Evolutionary conservation across 805 yeast species (phyloP).

Genomic region (Starmera pachycereana): DNA sequence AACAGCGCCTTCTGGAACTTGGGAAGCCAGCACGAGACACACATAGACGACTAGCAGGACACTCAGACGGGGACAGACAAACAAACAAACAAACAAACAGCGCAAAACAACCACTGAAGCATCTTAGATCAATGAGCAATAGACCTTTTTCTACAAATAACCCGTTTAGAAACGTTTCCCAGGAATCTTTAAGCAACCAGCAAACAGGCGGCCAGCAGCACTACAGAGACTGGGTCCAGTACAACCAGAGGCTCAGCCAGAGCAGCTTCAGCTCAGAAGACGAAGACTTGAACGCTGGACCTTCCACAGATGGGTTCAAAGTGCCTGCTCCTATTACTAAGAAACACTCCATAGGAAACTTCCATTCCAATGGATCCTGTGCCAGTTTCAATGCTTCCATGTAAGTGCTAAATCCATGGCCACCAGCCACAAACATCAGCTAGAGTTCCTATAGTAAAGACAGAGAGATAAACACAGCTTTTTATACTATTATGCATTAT

Average conservation of each 20-base stretch:
- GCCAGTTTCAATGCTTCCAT: too few relatives aligned
- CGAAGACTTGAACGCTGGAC: slow-evolving; percentile 12
- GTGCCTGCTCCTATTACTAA: too few relatives aligned
- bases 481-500: too few relatives aligned
- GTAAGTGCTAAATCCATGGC: too few relatives aligned
- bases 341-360: too few relatives aligned
- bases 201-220: slow-evolving; percentile 21
- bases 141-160: slow-evolving; percentile 53
- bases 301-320: too few relatives aligned
- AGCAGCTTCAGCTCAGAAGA: slow-evolving; percentile 33
- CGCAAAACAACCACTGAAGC: background rate
- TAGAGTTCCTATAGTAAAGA: too few relatives aligned
- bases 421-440: too few relatives aligned
- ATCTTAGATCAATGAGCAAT: background rate
- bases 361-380: too few relatives aligned
- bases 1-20: background rate
- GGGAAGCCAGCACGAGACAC: too few relatives aligned
- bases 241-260: slow-evolving; percentile 23
- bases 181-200: slow-evolving; percentile 21
- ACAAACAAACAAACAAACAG: background rate
- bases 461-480: too few relatives aligned
- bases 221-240: slow-evolving; percentile 52
- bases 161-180: slow-evolving; percentile 52
- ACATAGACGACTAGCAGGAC: background rate
- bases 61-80: background rate